These are phyloP conservation scores for Blastobotrys buckinghamii DNA, from an alignment of 1,139 yeast species.

Conservation along the genomic window DNA sequence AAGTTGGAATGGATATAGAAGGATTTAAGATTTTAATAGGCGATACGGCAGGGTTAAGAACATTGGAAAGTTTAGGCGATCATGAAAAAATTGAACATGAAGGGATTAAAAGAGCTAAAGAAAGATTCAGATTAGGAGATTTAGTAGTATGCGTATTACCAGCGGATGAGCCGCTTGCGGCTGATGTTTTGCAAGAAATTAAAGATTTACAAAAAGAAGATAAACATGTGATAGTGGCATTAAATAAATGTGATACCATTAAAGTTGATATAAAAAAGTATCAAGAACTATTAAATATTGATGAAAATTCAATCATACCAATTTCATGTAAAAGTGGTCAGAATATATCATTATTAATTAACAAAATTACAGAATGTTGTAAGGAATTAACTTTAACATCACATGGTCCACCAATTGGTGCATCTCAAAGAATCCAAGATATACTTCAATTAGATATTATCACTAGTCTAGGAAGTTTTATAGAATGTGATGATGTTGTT, in stretches of 20 bases:
- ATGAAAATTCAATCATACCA: conserved; percentile 35
- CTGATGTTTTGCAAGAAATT: conserved; percentile 24
- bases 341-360: conserved; percentile 50
- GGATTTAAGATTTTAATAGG: conserved; percentile 83
- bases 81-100: conserved; percentile 62
- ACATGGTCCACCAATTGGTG: conserved; percentile 36
- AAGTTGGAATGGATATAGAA: conserved; percentile 70
- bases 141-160: conserved; percentile 38
- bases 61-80: conserved; percentile 22
- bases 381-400: conserved; percentile 33
- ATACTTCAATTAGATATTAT: conserved; percentile 67
- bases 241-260: conserved; percentile 32
- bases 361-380: conserved; percentile 40
- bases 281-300: conserved; percentile 27
- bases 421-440: conserved; percentile 73
- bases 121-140: conserved; percentile 59
- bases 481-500: conserved; percentile 71
- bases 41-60: conserved; percentile 91
- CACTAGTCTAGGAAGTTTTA: conserved; percentile 60
- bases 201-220: conserved; percentile 21
- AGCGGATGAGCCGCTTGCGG: conserved; percentile 12
- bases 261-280: conserved; percentile 2
- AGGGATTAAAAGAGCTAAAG: conserved; percentile 75
- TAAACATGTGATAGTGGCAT: conserved; percentile 26
- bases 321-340: conserved; percentile 58